Evolutionary conservation across 768 basidiomycete genomes (phyloP), one percentile per base, ranked within the genome.

Genomic region (Lactarius psammicola): DNA sequence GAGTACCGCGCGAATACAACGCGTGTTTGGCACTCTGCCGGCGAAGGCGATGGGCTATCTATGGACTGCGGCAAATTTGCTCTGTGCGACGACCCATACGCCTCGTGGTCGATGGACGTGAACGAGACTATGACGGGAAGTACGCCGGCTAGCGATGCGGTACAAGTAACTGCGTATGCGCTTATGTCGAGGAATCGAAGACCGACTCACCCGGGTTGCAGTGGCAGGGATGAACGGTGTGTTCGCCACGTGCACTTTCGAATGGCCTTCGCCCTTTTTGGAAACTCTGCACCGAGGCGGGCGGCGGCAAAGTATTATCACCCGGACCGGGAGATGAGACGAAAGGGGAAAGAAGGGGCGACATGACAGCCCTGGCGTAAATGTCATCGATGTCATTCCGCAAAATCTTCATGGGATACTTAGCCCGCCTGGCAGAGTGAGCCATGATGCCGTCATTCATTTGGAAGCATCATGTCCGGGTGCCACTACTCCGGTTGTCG

Each of bases 51-150:
- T 51, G 13, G 23, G 49, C 11, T 4, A 26, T 26, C 49, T 51
- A 5, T 7, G 5, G 49, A 23, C 13, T 23, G 23, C 7, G 46
- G 23, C 6, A 26, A 17, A 7, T 26, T 26, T 51, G 26, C 15
- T 26, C 49, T 4, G 49, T 51, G 23, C 49, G 11, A n/a, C n/a
- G n/a, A 26, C 23, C 10, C 2, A 13, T 15, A 51, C 49, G 26
- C 49, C 49, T 51, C 23, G 49, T 51, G 49, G 49, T 51, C 11
- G 49, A 51, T 51, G 49, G 49, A n/a, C n/a, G n/a, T n/a, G n/a
- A n/a, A n/a, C n/a, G n/a, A n/a, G 23, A 51, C 49, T 15, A 26
- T 15, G 49, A 51, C 13, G 11, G 49, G 49, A 51, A 51, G 49
- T 26, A 51, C 26, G 26, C 49, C 13, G 13, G 26, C 49, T 26